Conservation (phyloP, 2,329 filamentous ascomycete genomes). For the Penicillium sumatraense region DNA sequence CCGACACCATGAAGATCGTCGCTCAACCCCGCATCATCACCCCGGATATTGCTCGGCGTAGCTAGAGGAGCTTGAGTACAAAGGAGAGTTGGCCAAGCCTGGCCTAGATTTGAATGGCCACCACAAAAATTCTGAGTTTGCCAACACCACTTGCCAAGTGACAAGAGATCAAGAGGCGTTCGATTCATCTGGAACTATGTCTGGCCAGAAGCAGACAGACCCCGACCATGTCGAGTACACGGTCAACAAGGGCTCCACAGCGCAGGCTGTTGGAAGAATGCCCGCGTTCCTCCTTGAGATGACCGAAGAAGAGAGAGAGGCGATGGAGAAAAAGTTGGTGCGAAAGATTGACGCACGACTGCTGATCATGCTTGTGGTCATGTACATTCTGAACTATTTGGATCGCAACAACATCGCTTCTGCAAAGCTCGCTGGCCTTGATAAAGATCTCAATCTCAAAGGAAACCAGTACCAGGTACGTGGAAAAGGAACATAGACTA, state of each 20-base stretch:
- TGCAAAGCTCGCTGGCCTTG: neutral
- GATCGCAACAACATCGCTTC: slow-evolving; percentile 62
- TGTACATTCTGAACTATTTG: slow-evolving; percentile 78
- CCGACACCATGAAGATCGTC: neutral
- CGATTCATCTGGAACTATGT: neutral
- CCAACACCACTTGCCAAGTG: neutral
- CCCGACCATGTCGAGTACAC: slow-evolving; percentile 13
- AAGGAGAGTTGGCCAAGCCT: slow-evolving; percentile 6
- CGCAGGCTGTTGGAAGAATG: slow-evolving; percentile 2
- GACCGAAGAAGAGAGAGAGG: slow-evolving; percentile 51
- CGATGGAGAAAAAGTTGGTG: slow-evolving; percentile 63
- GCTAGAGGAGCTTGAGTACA: neutral
- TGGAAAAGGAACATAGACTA: too few species aligned
- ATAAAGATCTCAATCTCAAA: neutral
- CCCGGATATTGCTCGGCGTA: slow-evolving; percentile 7
- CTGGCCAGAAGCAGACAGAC: slow-evolving; percentile 1
- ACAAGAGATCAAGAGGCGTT: neutral
- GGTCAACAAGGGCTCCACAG: slow-evolving; percentile 3
- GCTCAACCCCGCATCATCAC: slow-evolving; percentile 6
- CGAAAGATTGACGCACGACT: slow-evolving; percentile 72
- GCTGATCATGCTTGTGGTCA: slow-evolving; percentile 71
- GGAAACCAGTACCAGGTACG: neutral
- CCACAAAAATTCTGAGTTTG: neutral
- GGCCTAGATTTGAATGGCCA: neutral
- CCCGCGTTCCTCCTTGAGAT: slow-evolving; percentile 5